phyloP scores from a whole-genome alignment of 768 basidiomycete genomes.

The Pisolithus marmoratus region DNA sequence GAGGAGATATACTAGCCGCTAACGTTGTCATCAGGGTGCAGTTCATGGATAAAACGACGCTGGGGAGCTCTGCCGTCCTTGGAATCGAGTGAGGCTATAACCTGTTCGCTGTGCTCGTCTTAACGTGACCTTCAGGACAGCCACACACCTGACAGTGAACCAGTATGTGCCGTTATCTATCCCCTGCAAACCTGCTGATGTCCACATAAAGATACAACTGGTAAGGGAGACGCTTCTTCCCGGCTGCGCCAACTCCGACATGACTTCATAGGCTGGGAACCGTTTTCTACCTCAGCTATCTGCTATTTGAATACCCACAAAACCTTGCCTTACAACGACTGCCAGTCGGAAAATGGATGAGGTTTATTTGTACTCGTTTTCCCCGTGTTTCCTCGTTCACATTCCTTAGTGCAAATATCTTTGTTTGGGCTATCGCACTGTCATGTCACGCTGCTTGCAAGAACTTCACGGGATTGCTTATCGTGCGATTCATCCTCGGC shows the following conservation, averaged over 20 bases:
- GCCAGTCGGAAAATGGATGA: slow-evolving; percentile 80
- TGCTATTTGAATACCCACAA: slow-evolving; percentile 69
- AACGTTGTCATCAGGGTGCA: slow-evolving; percentile 47
- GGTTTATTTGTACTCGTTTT: slow-evolving; percentile 33
- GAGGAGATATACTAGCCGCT: neutral
- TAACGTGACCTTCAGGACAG: slow-evolving; percentile 34
- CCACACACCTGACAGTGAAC: slow-evolving; percentile 57
- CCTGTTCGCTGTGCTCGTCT: neutral
- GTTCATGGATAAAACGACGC: slow-evolving; percentile 73
- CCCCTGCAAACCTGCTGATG: neutral
- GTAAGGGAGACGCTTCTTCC: slow-evolving; percentile 22
- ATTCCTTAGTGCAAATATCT: slow-evolving; percentile 51
- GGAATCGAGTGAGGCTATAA: slow-evolving; percentile 50
- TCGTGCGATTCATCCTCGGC: slow-evolving; percentile 59
- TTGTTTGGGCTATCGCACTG: slow-evolving; percentile 59
- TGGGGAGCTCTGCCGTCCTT: slow-evolving; percentile 62
- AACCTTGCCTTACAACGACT: slow-evolving; percentile 67
- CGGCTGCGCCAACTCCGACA: neutral
- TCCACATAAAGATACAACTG: slow-evolving; percentile 52
- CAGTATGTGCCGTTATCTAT: slow-evolving; percentile 38
- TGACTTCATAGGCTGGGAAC: slow-evolving; percentile 55
- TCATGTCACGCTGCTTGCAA: slow-evolving; percentile 64
- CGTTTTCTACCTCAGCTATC: slow-evolving; percentile 67
- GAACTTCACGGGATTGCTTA: slow-evolving; percentile 60
- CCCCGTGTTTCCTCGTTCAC: neutral